These are phyloP conservation scores for Pestalotiopsis sp. DNA, from an alignment of 2,329 filamentous ascomycete genomes.

Conservation along the genomic window DNA sequence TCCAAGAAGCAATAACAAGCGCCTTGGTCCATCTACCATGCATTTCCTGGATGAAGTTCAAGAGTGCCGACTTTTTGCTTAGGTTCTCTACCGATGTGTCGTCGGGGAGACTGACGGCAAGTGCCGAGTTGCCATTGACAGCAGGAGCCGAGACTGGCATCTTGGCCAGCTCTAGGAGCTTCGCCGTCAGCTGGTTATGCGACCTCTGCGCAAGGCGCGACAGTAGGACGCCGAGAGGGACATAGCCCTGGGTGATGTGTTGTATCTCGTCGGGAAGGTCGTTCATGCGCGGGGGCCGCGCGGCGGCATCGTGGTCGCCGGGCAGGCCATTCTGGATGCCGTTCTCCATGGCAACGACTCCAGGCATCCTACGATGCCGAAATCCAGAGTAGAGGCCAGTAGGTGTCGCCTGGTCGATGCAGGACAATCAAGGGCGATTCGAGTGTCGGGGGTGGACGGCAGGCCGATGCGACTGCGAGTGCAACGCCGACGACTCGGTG, in stretches of 20 bases:
- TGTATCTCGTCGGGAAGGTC: constrained; percentile 63
- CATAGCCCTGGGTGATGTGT: constrained; percentile 77
- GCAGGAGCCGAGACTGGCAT: constrained; percentile 61
- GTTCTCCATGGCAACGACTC: constrained; percentile 60
- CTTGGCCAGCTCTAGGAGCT: constrained; percentile 71
- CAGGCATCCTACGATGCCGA: constrained; percentile 46
- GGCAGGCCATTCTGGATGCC: constrained; percentile 55
- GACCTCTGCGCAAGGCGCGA: constrained; percentile 81
- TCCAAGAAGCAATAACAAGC: constrained; percentile 89
- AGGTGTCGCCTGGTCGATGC: constrained; percentile 20
- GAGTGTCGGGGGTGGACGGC: background rate
- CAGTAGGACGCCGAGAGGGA: constrained; percentile 76
- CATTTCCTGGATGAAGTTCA: constrained; percentile 78
- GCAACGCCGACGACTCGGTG: constrained; percentile 1
- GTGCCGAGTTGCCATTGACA: constrained; percentile 54
- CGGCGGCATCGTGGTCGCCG: constrained; percentile 47
- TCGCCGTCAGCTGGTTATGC: constrained; percentile 75
- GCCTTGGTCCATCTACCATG: constrained; percentile 92
- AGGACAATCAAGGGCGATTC: background rate
- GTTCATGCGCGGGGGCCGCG: constrained; percentile 49
- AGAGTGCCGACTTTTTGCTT: constrained; percentile 73
- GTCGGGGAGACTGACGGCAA: constrained; percentile 42
- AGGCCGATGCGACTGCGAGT: background rate
- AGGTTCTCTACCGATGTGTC: constrained; percentile 68
- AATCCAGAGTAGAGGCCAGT: constrained; percentile 16